A percentile compares a stretch with the other conserved stretches of the same genome.
These are phyloP conservation scores for Colletotrichum musae DNA, from an alignment of 2,329 filamentous ascomycete species.

Conservation along the genomic window DNA sequence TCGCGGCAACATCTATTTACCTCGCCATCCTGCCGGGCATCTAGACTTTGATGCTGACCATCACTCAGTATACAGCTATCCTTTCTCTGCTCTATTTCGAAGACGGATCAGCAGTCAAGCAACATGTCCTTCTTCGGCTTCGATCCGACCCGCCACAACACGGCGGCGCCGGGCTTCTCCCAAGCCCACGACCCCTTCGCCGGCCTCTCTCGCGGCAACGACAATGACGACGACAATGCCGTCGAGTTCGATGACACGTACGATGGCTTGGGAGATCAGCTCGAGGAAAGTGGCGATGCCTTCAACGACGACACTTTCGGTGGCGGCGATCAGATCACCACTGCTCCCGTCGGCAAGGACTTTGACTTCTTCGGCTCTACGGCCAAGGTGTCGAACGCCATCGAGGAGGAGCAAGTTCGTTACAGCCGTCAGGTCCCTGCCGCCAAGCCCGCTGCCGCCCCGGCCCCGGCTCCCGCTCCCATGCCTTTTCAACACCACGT, in stretches of 20 bases:
- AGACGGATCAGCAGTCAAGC: conserved; percentile 30
- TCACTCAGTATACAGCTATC: conserved; percentile 35
- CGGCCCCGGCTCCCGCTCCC: conserved; percentile 51
- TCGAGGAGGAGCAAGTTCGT: conserved; percentile 91
- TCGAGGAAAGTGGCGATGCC: conserved; percentile 92
- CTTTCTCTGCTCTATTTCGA: conserved; percentile 16
- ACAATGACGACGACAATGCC: conserved; percentile 70
- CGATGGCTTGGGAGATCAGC: conserved; percentile 90
- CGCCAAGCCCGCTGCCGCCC: conserved; percentile 53
- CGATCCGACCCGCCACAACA: conserved; percentile 79
- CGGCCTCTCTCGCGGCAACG: conserved; percentile 77
- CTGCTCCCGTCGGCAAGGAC: conserved; percentile 82
- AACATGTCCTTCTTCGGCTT: conserved; percentile 95
- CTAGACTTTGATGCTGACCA: conserved; percentile 31
- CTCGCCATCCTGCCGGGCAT: conserved; percentile 15
- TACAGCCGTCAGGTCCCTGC: conserved; percentile 82
- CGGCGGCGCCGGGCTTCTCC: conserved; percentile 83
- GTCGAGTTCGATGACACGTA: conserved; percentile 97
- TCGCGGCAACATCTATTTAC: conserved; percentile 1
- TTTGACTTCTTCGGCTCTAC: conserved; percentile 98
- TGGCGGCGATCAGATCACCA: conserved; percentile 55
- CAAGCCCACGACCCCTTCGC: conserved; percentile 90
- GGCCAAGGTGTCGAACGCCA: conserved; percentile 85
- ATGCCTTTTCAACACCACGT: conserved; percentile 47
- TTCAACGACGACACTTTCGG: conserved; percentile 98